Evolutionary conservation across 1,139 yeast species (phyloP), one percentile per base, ranked within the genome.

Genomic region (Suhomyces guaymorum): DNA sequence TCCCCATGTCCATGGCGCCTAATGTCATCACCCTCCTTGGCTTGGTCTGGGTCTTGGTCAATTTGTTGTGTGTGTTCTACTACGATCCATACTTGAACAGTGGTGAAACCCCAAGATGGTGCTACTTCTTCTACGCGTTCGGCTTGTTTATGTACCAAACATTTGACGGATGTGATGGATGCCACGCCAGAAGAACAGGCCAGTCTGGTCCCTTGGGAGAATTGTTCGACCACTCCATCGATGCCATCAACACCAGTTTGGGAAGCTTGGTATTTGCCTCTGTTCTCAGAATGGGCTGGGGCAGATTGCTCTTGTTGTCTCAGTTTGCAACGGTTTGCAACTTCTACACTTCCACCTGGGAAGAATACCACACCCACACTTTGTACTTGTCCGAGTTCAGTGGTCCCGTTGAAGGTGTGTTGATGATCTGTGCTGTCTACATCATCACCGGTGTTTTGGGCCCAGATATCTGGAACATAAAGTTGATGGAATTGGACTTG

Each of bases 131-230:
- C 34, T 87, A 86, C 56, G 96, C 95, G 0, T 57, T 85, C 48
- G 95, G 96, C 2, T 66, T 90, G 46, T 89, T 90, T 56, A 66
- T 89, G 73, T 90, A 90, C 58, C 97, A 90, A 56, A 90, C 97
- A 0, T 89, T 90, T 58, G 97, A 90, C 62, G 96, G 97, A 2
- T 86, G 96, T 60, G 97, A 90, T 59, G 97, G 97, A 8, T 77
- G 84, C 47, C 97, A 90, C 59, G 97, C 97, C 11, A 71, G 94
- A 47, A 75, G 92, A 52, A 90, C 97, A 1, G 95, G 95, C 11
- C 96, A 89, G 61, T 80, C 90, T 47, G 95, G 97, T 3, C 97
- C 97, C 3, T 66, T 90, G 51, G 97, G 97, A 26, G 97, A 90
- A 57, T 70, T 90, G 40, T 90, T 90, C 55, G 97, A 90, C 55